A percentile compares a stretch with the other conserved stretches of the same genome.
phyloP scores from a whole-genome alignment of 2,329 filamentous ascomycete species.

The Penicillium sclerotiorum region DNA sequence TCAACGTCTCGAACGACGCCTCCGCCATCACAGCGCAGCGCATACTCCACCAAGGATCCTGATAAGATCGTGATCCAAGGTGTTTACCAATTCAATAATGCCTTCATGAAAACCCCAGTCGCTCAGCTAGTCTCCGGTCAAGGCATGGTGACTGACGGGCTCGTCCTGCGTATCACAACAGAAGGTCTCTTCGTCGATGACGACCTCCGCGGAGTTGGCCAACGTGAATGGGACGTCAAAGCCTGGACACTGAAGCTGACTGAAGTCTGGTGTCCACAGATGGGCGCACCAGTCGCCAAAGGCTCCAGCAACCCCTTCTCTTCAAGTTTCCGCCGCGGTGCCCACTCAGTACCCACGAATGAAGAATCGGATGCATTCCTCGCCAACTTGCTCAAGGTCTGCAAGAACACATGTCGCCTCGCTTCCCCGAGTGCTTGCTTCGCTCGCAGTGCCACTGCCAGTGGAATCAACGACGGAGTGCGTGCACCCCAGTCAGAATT shows the following conservation, averaged over 20 bases:
- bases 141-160: slow-evolving; percentile 83
- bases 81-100: slow-evolving; percentile 90
- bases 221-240: slow-evolving; percentile 98
- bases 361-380: slow-evolving; percentile 70
- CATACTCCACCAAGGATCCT: slow-evolving; percentile 86
- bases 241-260: slow-evolving; percentile 94
- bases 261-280: slow-evolving; percentile 79
- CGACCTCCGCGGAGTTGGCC: slow-evolving; percentile 85
- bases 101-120: slow-evolving; percentile 84
- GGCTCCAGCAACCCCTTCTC: slow-evolving; percentile 32
- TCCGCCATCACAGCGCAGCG: slow-evolving; percentile 73
- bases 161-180: slow-evolving; percentile 88
- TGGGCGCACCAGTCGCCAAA: slow-evolving; percentile 48
- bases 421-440: slow-evolving; percentile 44
- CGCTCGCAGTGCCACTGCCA: slow-evolving; percentile 26
- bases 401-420: slow-evolving; percentile 65
- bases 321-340: slow-evolving; percentile 40
- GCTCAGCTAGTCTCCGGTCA: slow-evolving; percentile 85
- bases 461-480: slow-evolving; percentile 30
- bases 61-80: slow-evolving; percentile 95
- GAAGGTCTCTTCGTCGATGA: slow-evolving; percentile 98
- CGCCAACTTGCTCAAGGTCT: slow-evolving; percentile 63
- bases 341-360: slow-evolving; percentile 57
- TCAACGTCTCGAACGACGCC: slow-evolving; percentile 83
- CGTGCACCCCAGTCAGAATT: slow-evolving; percentile 40